Conservation (phyloP, 2,329 filamentous ascomycete genomes). For the Scedosporium apiospermum region DNA sequence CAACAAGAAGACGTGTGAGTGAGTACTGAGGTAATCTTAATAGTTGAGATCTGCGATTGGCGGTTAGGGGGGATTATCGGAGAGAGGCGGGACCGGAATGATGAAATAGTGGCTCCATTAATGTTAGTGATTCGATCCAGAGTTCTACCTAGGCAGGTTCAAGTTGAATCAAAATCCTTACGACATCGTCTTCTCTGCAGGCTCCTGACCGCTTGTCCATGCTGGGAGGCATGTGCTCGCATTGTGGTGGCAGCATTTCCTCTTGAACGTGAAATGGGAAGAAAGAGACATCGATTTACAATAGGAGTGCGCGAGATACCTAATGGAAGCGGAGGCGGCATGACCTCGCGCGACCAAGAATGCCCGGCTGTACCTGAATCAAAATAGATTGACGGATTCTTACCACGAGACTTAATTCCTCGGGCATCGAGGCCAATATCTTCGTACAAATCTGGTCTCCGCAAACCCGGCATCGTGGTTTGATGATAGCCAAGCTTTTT, state of each 20-base stretch:
- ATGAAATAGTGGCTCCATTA: neutral
- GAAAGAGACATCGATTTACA: neutral
- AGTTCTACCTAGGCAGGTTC: neutral
- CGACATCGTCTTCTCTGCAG: neutral
- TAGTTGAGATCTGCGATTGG: too few species aligned
- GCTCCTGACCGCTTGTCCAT: neutral
- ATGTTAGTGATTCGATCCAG: neutral
- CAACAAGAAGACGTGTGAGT: too few species aligned
- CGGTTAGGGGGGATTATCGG: neutral
- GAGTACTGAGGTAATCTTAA: too few species aligned
- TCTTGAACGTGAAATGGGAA: too few species aligned
- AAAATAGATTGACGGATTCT: too few species aligned
- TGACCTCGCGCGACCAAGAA: too few species aligned
- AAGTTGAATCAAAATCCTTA: neutral
- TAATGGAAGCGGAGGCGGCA: neutral
- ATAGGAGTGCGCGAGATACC: neutral
- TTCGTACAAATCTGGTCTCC: neutral
- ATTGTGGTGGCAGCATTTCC: too few species aligned
- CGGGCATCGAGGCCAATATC: neutral
- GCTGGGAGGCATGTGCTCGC: neutral
- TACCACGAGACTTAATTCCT: neutral
- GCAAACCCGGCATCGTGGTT: neutral
- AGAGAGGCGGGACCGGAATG: neutral
- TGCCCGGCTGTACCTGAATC: too few species aligned
- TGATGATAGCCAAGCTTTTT: neutral